phyloP scores from a whole-genome alignment of 179 eudicot species.

The Beta lomatogona region DNA sequence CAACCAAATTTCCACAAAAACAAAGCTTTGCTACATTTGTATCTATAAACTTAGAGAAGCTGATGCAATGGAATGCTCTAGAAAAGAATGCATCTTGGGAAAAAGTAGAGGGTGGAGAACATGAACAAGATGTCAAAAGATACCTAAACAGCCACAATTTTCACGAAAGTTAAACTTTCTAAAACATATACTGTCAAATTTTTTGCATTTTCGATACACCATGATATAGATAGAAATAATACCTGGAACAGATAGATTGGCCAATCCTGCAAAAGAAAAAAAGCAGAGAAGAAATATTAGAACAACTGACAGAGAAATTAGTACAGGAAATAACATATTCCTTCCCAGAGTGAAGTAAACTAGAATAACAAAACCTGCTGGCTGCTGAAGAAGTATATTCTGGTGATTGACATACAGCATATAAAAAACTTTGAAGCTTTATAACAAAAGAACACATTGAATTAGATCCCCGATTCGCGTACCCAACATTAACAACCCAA shows the following conservation, averaged over 20 bases:
- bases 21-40: not conserved
- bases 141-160: not conserved
- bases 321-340: not conserved
- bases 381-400: not conserved
- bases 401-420: not conserved
- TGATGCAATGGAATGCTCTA: not conserved
- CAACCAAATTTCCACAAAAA: not conserved
- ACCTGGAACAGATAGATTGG: conserved; percentile 67
- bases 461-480: too few relatives aligned
- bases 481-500: too few relatives aligned
- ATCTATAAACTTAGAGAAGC: not conserved
- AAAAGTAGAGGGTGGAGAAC: not conserved
- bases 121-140: not conserved
- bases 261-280: conserved; percentile 59
- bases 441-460: not conserved
- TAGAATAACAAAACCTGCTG: not conserved
- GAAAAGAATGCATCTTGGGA: not conserved
- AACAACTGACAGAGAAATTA: not conserved
- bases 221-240: not conserved
- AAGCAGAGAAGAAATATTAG: not conserved
- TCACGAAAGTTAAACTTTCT: not conserved
- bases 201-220: not conserved
- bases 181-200: not conserved
- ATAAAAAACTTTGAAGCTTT: not conserved
- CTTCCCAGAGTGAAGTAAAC: too few relatives aligned